Evolutionary conservation across 805 yeast genomes (phyloP), one percentile per base, ranked within the genome.

Genomic region (Myxozyma monticola): DNA sequence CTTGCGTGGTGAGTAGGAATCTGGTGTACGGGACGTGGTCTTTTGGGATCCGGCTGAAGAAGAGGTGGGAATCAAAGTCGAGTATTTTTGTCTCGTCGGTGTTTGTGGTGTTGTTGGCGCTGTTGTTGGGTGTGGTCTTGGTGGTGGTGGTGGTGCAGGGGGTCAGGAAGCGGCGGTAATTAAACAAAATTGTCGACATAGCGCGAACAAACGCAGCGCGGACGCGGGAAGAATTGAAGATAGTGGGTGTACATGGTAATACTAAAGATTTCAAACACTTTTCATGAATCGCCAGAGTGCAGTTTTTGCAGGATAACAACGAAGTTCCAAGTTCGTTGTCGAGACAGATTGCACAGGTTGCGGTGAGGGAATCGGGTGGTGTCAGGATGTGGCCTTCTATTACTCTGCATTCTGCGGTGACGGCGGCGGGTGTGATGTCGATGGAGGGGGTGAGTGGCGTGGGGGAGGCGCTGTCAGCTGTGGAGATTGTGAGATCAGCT

Each of bases 161-260:
- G 8, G 18, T 21, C 17, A 49, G 31, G 28, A 31, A 42, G 12
- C 36, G 24, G 17, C 59, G 46, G 21, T 56, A 55, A n/a, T 42
- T 35, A 18, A 30, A 43, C 18, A 56, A 25, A 15, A 56, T 22
- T 15, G 43, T 30, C 14, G 59, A 34, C 47, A 56, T 48, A 8
- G 49, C 37, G 14, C 51, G 45, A 6, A 47, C 46, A 28, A 54
- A 53, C 3, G 56, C 55, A 8, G 54, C 59, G 3, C 53, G 49
- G 0, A 50, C 39, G 25, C 48, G 47, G 24, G 36, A 38, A 4
- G 51, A 38, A 44, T 56, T 37, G 30, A 56, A 55, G 12, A 49
- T n/a, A n/a, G 53, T 39, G 6, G 59, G 60, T 9, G 29, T 8
- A 29, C 60, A 56, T 10, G 60, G 59, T 14, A 47, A n/a, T 21